Percentiles rank a stretch among this genome's conserved stretches.
Evolutionary conservation across 2,329 filamentous ascomycete genomes (phyloP).

Genomic region (Cytospora chrysosperma): DNA sequence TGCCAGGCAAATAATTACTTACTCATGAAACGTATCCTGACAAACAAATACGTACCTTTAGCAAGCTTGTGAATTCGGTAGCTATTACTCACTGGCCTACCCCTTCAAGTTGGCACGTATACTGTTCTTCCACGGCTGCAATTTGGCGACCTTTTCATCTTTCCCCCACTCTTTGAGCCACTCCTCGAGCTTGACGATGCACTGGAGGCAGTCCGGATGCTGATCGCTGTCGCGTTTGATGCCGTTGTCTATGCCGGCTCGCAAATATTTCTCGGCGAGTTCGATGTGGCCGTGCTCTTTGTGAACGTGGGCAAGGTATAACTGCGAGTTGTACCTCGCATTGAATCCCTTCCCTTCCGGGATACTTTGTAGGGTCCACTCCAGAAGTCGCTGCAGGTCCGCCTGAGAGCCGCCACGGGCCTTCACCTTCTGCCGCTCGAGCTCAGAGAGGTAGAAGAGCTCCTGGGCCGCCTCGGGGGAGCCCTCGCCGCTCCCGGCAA

Average conservation of each 20-base stretch:
- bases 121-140: neutral
- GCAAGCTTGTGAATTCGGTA: too few species aligned
- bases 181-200: conserved; percentile 5
- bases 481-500: neutral
- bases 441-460: conserved; percentile 17
- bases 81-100: neutral
- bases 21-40: neutral
- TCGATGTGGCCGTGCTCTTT: neutral
- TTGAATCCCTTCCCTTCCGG: neutral
- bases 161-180: conserved; percentile 20
- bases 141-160: conserved; percentile 5
- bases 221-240: neutral
- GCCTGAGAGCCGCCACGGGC: conserved; percentile 1
- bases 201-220: neutral
- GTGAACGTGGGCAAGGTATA: conserved; percentile 15
- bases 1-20: too few species aligned
- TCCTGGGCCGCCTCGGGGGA: neutral
- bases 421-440: conserved; percentile 21
- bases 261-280: conserved; percentile 12
- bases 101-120: neutral
- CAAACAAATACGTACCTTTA: neutral
- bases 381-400: conserved; percentile 5
- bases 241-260: conserved; percentile 6
- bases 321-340: conserved; percentile 8
- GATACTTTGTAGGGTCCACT: conserved; percentile 5